phyloP scores from a whole-genome alignment of 495 filamentous ascomycete genomes.

The Physcia stellaris region DNA sequence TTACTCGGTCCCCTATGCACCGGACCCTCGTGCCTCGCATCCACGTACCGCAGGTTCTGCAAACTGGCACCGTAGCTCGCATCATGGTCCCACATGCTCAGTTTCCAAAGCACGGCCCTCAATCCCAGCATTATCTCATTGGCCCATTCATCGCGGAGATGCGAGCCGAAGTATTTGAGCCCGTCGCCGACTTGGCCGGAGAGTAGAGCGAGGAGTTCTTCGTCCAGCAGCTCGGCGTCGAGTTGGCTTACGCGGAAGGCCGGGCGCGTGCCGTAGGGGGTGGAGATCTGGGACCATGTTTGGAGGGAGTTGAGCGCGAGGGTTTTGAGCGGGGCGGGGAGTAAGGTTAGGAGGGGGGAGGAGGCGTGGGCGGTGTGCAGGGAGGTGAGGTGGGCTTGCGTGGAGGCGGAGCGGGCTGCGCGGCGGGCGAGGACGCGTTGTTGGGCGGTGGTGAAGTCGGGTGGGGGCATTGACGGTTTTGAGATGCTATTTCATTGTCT shows the following conservation, averaged over 20 bases:
- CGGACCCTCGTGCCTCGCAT: slow-evolving; percentile 55
- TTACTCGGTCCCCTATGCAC: slow-evolving; percentile 48
- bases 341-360: slow-evolving; percentile 31
- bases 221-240: slow-evolving; percentile 88
- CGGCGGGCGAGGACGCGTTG: slow-evolving; percentile 69
- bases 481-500: no score
- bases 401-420: slow-evolving; percentile 50
- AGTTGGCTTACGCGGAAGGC: slow-evolving; percentile 93
- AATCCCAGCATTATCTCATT: slow-evolving; percentile 70
- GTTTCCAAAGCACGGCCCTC: slow-evolving; percentile 75
- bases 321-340: slow-evolving; percentile 51
- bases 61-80: slow-evolving; percentile 87
- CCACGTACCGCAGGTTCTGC: slow-evolving; percentile 80
- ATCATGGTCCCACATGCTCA: slow-evolving; percentile 92
- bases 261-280: slow-evolving; percentile 66
- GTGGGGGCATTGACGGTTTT: slow-evolving; percentile 61
- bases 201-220: slow-evolving; percentile 77
- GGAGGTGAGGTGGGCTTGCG: slow-evolving; percentile 38
- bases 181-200: slow-evolving; percentile 81
- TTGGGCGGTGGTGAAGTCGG: slow-evolving; percentile 76
- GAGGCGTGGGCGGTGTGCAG: slow-evolving; percentile 29
- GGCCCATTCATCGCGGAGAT: slow-evolving; percentile 66
- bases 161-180: slow-evolving; percentile 67
- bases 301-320: slow-evolving; percentile 41
- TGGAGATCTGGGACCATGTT: slow-evolving; percentile 56